Evolutionary conservation across 1,139 yeast genomes (phyloP), one percentile per base, ranked within the genome.

Genomic region (Candida glucosophila): DNA sequence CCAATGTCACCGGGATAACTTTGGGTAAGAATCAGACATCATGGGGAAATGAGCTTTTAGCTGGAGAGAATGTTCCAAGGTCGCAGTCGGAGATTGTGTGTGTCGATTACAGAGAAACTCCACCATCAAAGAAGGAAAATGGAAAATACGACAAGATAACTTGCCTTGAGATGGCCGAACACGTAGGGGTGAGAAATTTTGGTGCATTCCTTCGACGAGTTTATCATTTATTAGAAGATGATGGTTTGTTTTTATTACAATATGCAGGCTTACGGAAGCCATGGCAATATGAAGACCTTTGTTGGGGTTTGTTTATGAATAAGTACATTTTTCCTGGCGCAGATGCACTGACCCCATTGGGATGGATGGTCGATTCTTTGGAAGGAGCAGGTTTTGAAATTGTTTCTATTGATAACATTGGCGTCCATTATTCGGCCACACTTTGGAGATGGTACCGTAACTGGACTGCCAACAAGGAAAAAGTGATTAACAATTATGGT

Each of bases 261-360:
- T 80, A 80, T 48, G 90, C 95, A 29, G 95, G 96, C 30, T 65
- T 85, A 44, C 77, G 95, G 64, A 86, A 85, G 65, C 66, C 72
- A 35, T 85, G 95, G 96, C 95, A 85, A 63, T 85, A 82, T 55
- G 95, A 85, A 63, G 96, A 85, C 54, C 70, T 85, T 47, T 67
- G 75, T 56, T 85, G 95, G 96, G 95, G 96, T 41, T 66, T 86
- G 52, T 86, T 85, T 57, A 86, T 85, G 95, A 85, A 86, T 73
- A 85, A 83, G 67, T 85, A 83, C 61, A 77, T 85, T 50, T 85
- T 85, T 85, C 95, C 96, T 24, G 96, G 95, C 59, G 95, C 95
- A 29, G 96, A 85, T 60, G 95, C 95, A 25, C 82, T 94, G 6
- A 86, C 96, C 30, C 95, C 96, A 26, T 71, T 86, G 44, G 83